phyloP scores from a whole-genome alignment of 2,329 filamentous ascomycete genomes.

The Pseudogymnoascus destructans region DNA sequence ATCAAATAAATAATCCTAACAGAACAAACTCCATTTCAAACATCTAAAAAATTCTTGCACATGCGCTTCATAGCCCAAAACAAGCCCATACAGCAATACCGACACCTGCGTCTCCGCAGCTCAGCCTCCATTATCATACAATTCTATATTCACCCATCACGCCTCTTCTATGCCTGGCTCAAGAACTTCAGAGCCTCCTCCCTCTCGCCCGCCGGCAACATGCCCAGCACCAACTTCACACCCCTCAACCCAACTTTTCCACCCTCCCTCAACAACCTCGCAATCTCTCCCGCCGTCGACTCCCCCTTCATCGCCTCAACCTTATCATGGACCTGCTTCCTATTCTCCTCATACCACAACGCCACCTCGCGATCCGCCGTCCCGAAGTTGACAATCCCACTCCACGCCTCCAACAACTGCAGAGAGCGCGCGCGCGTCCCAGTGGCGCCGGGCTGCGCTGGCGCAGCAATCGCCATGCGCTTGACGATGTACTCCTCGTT shows the following conservation, averaged over 20 bases:
- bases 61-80: not conserved
- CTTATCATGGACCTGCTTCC: conserved; percentile 69
- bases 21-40: not conserved
- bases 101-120: not conserved
- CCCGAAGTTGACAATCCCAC: conserved; percentile 61
- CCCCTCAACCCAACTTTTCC: conserved; percentile 66
- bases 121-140: conserved; percentile 3
- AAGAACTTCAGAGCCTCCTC: conserved; percentile 37
- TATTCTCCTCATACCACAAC: conserved; percentile 92
- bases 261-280: conserved; percentile 52
- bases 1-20: not conserved
- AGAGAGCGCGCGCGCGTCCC: conserved; percentile 53
- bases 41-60: not conserved
- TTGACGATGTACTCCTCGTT: conserved; percentile 97
- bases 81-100: not conserved
- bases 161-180: conserved; percentile 11
- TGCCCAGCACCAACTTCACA: conserved; percentile 70
- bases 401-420: conserved; percentile 71
- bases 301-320: conserved; percentile 74
- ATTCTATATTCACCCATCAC: not conserved
- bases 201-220: conserved; percentile 78
- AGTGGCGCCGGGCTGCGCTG: conserved; percentile 33
- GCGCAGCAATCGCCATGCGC: conserved; percentile 50
- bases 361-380: conserved; percentile 72
- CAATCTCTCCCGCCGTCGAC: conserved; percentile 54